Conservation (phyloP, 495 filamentous ascomycete genomes). For the Entonaema liquescens region DNA sequence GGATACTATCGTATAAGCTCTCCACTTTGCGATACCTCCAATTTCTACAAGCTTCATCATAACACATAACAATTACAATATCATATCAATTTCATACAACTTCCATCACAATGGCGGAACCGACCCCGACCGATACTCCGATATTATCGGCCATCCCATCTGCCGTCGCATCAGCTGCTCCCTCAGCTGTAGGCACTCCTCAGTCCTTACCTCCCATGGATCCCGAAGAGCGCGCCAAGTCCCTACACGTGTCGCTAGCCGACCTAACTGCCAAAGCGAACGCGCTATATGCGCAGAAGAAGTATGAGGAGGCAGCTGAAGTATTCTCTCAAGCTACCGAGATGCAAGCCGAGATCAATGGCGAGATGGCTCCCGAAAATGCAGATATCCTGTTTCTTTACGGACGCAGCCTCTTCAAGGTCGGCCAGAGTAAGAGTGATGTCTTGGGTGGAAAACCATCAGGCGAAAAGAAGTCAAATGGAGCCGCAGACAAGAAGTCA, state of each 20-base stretch:
- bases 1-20: not conserved
- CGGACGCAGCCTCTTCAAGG: conserved; percentile 89
- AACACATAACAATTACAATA: conserved; percentile 8
- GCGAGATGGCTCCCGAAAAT: conserved; percentile 87
- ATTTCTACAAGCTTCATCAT: conserved; percentile 1
- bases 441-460: conserved; percentile 86
- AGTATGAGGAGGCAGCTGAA: conserved; percentile 84
- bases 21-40: not conserved
- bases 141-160: conserved; percentile 41
- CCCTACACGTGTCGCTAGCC: conserved; percentile 64
- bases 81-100: not conserved
- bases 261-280: conserved; percentile 64
- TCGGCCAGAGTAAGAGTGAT: conserved; percentile 92
- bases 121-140: conserved; percentile 40
- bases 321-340: conserved; percentile 87
- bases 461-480: conserved; percentile 62
- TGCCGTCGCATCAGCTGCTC: conserved; percentile 36
- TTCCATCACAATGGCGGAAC: conserved; percentile 41
- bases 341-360: conserved; percentile 89
- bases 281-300: conserved; percentile 79
- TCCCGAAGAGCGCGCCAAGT: conserved; percentile 53
- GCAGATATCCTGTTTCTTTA: conserved; percentile 94
- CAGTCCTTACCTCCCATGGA: conserved; percentile 46
- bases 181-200: conserved; percentile 40
- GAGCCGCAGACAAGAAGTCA: conserved; percentile 49